Conservation (phyloP, 169 alveolate species). For the Plasmodium ovale region DNA sequence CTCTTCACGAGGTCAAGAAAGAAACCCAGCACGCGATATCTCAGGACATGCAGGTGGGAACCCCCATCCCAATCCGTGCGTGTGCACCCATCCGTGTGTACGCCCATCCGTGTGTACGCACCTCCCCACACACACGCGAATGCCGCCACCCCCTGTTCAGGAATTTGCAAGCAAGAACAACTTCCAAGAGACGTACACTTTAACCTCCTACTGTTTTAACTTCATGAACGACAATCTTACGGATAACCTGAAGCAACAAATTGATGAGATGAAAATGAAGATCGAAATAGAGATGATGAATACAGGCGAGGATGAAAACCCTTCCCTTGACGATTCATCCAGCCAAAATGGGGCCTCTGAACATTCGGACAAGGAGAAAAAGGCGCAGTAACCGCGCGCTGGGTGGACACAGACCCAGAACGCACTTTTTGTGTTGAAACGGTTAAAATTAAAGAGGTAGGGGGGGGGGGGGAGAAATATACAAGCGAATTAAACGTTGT, state of each 20-base stretch:
- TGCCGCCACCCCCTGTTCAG: background rate
- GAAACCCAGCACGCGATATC: constrained; percentile 76
- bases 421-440: too few species aligned
- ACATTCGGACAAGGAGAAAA: background rate
- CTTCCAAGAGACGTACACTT: constrained; percentile 42
- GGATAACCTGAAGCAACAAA: constrained; percentile 45
- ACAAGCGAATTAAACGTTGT: too few species aligned
- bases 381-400: background rate
- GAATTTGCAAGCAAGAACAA: constrained; percentile 41
- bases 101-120: background rate
- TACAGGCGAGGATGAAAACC: constrained; percentile 22
- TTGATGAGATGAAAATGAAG: constrained; percentile 70
- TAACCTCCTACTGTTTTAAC: constrained; percentile 67
- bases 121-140: background rate
- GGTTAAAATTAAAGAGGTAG: too few species aligned
- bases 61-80: background rate
- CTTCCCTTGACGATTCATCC: background rate
- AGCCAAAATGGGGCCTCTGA: background rate
- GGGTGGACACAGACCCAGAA: too few species aligned
- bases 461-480: too few species aligned
- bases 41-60: constrained; percentile 33
- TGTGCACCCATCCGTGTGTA: background rate
- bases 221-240: constrained; percentile 48
- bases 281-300: constrained; percentile 72
- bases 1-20: constrained; percentile 82